Evolutionary conservation across 176 grass and related monocot genomes (phyloP), one percentile per base, ranked within the genome.

Genomic region (Areca catechu): DNA sequence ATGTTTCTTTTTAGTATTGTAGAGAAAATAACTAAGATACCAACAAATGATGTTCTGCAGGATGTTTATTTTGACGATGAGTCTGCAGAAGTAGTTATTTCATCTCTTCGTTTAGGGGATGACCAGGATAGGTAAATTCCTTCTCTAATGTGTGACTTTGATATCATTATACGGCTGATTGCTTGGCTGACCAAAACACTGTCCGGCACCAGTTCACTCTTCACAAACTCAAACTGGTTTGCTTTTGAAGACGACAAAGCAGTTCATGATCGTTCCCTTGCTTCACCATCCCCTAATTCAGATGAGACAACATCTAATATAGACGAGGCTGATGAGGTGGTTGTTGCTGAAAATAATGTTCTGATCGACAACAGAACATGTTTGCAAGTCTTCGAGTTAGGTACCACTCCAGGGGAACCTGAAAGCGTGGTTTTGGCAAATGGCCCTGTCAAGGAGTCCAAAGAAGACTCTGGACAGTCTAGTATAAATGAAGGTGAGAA

Each of bases 141-240:
- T 61, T 47, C 7, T 60, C 55, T 15, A 24, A 25, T 22, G 30
- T 34, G 34, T 48, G 18, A 25, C 49, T 15, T 60, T 43, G 34
- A 14, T 43, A 34, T 58, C 48, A 23, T 23, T 66, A 19, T 34
- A 43, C 34, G 3, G 2, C 34, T 12, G 10, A 43, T 47, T 4
- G 19, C 15, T 18, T 71, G 48, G 17, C 75, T 81, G 49, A 77
- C 62, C 53, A 18, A 65, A 48, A 74, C 52, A 76, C 34, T 76
- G n/a, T 70, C 71, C 17, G 65, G 50, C 67, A 76, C 62, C 72
- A 88, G 87, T 52, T 89, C 93, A 76, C 78, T 92, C 34, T 88
- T 98, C 75, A 92, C 88, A 80, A 92, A 98, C 77, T 98, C 93
- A 53, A n/a, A 98, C 47, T 98, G 87, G 84, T 98, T 98, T 81